Evolutionary conservation across 257 asterid species (phyloP), one percentile per base, ranked within the genome.

Genomic region (Fraxinus anomala): DNA sequence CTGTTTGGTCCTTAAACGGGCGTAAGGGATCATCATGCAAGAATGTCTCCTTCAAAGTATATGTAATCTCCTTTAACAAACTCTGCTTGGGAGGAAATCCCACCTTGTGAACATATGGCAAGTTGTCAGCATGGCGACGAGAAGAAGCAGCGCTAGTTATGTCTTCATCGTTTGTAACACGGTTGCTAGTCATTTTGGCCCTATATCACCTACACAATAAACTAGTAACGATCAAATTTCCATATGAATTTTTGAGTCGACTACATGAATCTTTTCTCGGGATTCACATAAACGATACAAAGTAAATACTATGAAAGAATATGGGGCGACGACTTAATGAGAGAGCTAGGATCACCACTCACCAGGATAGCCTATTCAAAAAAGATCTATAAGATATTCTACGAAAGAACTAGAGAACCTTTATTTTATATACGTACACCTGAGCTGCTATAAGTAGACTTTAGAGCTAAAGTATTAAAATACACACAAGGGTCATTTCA

Each of bases 1-100:
- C 36, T 0, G 95, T 6, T 73, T 92, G 89, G 65, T 84, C 84
- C 88, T 86, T 92, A 82, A 89, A 92, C 13, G 83, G 80, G 0
- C 90, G 81, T n/a, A 88, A 83, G 6, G 96, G 95, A 42, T 92
- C 96, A 33, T 92, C 97, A 23, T 86, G 93, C 73, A 92, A 78
- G 80, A 92, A 89, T 0, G 96, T 92, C 81, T 92, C 97, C 75
- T 88, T 89, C 19, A 91, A 44, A 3, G 85, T 77, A n/a, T 72
- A 73, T 59, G 74, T 83, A 44, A 92, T 70, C 86, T 90, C 97
- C 34, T 82, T 79, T 5, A 85, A 11, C 37, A 87, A 77, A 77
- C 78, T 85, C 44, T 83, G 88, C 85, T 92, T 92, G 0, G 93
- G 93, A 8, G 96, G 93, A 77, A 75, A 44, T 36, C 88, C 92